These are phyloP conservation scores for Xylaria curta DNA, from an alignment of 495 filamentous ascomycete species.

Conservation along the genomic window DNA sequence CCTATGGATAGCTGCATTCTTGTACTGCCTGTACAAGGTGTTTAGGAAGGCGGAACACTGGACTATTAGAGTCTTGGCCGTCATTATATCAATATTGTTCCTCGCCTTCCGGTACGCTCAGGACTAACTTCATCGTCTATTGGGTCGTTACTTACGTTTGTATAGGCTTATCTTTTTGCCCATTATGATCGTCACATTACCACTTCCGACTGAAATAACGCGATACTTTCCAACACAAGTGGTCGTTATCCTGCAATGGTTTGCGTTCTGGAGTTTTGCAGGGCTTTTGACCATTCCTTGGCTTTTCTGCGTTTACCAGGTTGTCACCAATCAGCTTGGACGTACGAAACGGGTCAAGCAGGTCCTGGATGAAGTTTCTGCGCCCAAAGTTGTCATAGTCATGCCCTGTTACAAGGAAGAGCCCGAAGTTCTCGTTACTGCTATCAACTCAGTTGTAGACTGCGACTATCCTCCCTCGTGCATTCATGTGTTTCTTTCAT, in stretches of 20 bases:
- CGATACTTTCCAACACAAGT: conserved; percentile 70
- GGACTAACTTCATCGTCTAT: not conserved
- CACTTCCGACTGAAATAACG: conserved; percentile 74
- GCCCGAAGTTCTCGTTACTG: conserved; percentile 82
- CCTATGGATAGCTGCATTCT: conserved; percentile 88
- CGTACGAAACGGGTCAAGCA: conserved; percentile 81
- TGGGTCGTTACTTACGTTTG: conserved; percentile 17
- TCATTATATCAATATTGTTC: conserved; percentile 77
- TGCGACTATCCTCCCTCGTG: conserved; percentile 94
- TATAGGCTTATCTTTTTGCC: conserved; percentile 84
- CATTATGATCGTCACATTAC: conserved; percentile 93
- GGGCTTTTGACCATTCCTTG: conserved; percentile 84
- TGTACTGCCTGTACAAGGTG: conserved; percentile 90
- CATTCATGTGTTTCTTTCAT: conserved; percentile 95
- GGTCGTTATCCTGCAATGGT: conserved; percentile 84
- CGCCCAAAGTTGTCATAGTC: conserved; percentile 94
- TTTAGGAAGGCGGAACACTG: conserved; percentile 89
- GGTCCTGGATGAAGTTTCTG: conserved; percentile 80
- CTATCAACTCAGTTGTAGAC: conserved; percentile 89
- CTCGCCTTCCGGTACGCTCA: conserved; percentile 70
- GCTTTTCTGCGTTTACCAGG: conserved; percentile 90
- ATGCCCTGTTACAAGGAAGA: conserved; percentile 98
- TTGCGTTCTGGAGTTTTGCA: conserved; percentile 95
- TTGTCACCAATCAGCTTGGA: conserved; percentile 85
- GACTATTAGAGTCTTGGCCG: conserved; percentile 76